Evolutionary conservation across 2,329 filamentous ascomycete species (phyloP).

Genomic region (Ophiobolus disseminans): DNA sequence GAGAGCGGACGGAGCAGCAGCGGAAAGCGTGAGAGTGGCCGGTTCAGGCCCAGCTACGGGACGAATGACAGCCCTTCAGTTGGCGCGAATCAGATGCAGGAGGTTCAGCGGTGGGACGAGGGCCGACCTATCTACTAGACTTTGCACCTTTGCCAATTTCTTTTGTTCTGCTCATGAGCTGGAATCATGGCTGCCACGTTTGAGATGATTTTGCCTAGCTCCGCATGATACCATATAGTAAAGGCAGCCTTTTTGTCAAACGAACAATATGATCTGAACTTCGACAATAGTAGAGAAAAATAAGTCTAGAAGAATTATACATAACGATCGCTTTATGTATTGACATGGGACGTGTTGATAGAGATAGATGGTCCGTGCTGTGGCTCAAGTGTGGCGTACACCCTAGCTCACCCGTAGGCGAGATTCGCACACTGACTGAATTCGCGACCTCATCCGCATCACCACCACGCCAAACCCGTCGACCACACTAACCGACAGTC

Average conservation of each 20-base stretch:
- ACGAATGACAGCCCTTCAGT: slow-evolving; percentile 39
- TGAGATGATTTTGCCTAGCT: slow-evolving; percentile 11
- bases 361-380: slow-evolving; percentile 5
- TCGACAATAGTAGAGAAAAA: no score
- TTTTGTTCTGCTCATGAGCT: slow-evolving; percentile 9
- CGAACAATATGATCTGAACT: no score
- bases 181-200: background rate
- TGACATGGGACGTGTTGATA: background rate
- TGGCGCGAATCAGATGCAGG: slow-evolving; percentile 39
- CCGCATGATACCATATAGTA: slow-evolving; percentile 40
- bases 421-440: slow-evolving; percentile 42
- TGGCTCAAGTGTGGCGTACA: slow-evolving; percentile 25
- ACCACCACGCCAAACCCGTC: slow-evolving; percentile 46
- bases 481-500: slow-evolving; percentile 45
- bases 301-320: slow-evolving; percentile 1
- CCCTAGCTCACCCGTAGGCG: slow-evolving; percentile 27
- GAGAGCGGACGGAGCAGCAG: slow-evolving; percentile 45
- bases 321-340: no score
- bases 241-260: slow-evolving; percentile 10
- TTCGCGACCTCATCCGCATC: slow-evolving; percentile 29
- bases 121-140: slow-evolving; percentile 55
- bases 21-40: slow-evolving; percentile 41
- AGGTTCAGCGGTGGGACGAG: slow-evolving; percentile 55
- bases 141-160: slow-evolving; percentile 9
- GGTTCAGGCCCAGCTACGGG: slow-evolving; percentile 44